Conservation (phyloP, 2,329 filamentous ascomycete genomes). For the Cladorrhinum sp. region DNA sequence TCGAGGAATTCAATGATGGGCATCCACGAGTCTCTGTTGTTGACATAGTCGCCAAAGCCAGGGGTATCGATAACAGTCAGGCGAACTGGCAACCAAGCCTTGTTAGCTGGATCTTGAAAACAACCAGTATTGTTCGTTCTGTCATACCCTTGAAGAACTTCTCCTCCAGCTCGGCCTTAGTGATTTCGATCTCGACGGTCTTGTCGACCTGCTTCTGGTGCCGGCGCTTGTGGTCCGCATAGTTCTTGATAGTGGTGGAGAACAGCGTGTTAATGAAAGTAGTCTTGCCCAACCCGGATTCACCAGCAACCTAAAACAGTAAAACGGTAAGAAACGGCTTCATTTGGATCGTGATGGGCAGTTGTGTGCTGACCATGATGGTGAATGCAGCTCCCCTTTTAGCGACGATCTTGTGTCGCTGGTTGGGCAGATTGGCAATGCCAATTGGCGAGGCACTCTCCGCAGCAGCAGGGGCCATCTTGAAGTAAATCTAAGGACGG, state of each 20-base stretch:
- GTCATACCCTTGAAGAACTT: conserved; percentile 98
- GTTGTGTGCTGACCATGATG: conserved; percentile 76
- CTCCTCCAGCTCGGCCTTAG: conserved; percentile 98
- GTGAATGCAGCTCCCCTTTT: conserved; percentile 96
- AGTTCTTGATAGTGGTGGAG: conserved; percentile 99
- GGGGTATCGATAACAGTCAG: conserved; percentile 98
- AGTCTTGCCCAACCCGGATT: conserved; percentile 97
- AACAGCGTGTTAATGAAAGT: conserved; percentile 99
- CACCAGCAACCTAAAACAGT: conserved; percentile 76
- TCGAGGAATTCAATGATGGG: conserved; percentile 99
- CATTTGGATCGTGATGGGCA: conserved; percentile 4
- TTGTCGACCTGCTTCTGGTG: conserved; percentile 99
- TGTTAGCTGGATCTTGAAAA: conserved; percentile 20
- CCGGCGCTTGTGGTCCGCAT: conserved; percentile 98
- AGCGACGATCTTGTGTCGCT: conserved; percentile 71
- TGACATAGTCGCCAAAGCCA: conserved; percentile 99
- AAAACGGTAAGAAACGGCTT: conserved; percentile 29
- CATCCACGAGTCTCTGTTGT: conserved; percentile 99
- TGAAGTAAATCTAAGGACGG: conserved; percentile 15
- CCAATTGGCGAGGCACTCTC: conserved; percentile 67
- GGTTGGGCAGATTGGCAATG: conserved; percentile 71
- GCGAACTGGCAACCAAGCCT: conserved; percentile 62
- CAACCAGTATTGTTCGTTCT: neutral
- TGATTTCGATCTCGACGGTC: conserved; percentile 99
- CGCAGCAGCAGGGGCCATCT: conserved; percentile 56